phyloP scores from a whole-genome alignment of 83 land plant genomes.

The Thuja plicata region DNA sequence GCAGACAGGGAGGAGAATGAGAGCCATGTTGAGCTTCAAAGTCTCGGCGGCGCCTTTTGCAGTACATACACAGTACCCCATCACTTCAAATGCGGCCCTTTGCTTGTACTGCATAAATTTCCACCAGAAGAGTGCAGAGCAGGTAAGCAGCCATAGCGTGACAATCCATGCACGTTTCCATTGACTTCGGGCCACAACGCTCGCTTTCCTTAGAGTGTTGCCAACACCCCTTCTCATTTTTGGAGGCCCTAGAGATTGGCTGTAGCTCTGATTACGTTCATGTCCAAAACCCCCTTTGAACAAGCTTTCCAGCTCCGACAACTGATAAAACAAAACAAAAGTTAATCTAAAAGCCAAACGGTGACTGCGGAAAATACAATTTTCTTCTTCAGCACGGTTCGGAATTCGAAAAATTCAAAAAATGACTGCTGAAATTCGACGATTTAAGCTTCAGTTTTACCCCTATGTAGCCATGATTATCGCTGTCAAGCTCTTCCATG shows the following conservation, averaged over 20 bases:
- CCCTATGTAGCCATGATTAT: slow-evolving; percentile 50
- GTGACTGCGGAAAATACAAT: no score
- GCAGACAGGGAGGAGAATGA: slow-evolving; percentile 75
- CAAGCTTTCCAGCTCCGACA: slow-evolving; percentile 9
- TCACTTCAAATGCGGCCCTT: slow-evolving; percentile 49
- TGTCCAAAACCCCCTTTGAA: not conserved
- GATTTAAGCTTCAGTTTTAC: slow-evolving; percentile 7
- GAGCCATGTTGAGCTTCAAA: slow-evolving; percentile 84
- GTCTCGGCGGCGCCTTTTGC: slow-evolving; percentile 89
- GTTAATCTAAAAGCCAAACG: not conserved
- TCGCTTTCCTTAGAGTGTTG: not conserved
- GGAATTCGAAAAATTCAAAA: no score
- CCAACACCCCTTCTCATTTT: not conserved
- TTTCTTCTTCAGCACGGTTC: no score
- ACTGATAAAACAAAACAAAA: not conserved
- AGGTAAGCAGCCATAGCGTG: slow-evolving; percentile 43
- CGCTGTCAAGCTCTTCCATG: slow-evolving; percentile 52
- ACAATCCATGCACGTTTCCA: slow-evolving; percentile 71
- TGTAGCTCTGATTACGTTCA: not conserved
- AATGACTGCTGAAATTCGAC: no score
- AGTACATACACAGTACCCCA: slow-evolving; percentile 74
- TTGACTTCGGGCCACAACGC: slow-evolving; percentile 24
- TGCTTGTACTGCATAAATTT: slow-evolving; percentile 68
- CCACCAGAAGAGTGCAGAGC: slow-evolving; percentile 58
- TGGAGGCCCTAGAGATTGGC: slow-evolving; percentile 2